Conservation (phyloP, 805 yeast species). For the Komagataella kurtzmanii region DNA sequence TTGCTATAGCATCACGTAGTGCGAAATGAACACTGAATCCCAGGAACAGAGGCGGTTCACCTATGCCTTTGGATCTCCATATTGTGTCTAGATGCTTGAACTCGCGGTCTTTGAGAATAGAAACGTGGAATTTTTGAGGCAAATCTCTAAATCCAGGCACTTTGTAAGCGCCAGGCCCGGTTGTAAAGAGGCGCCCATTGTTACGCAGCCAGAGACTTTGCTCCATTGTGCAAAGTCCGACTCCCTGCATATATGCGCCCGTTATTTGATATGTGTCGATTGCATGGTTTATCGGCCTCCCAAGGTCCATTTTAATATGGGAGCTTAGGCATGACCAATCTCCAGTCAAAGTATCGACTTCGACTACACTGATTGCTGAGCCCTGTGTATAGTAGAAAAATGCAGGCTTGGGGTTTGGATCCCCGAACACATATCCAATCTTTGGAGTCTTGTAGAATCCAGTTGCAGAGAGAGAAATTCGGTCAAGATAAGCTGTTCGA, state of each 20-base stretch:
- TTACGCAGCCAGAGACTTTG: conserved; percentile 30
- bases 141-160: conserved; percentile 35
- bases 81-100: conserved; percentile 29
- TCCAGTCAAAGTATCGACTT: conserved; percentile 33
- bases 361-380: conserved; percentile 26
- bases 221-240: conserved; percentile 34
- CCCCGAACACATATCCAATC: conserved; percentile 27
- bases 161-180: conserved; percentile 37
- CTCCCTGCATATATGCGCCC: conserved; percentile 36
- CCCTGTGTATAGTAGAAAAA: conserved; percentile 35
- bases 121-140: conserved; percentile 29
- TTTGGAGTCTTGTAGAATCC: conserved; percentile 38
- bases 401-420: conserved; percentile 28
- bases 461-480: conserved; percentile 31
- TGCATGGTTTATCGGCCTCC: conserved; percentile 32
- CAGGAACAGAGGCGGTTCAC: conserved; percentile 36
- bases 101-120: conserved; percentile 24
- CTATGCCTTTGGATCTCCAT: conserved; percentile 31
- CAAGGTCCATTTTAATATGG: conserved; percentile 34
- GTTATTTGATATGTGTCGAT: conserved; percentile 38
- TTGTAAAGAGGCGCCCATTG: conserved; percentile 26
- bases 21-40: conserved; percentile 30
- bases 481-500: conserved; percentile 26
- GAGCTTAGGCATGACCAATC: conserved; percentile 29
- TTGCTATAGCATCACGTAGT: conserved; percentile 25